Evolutionary conservation across 2,329 filamentous ascomycete genomes (phyloP), one percentile per base, ranked within the genome.

Genomic region (Cytospora chrysosperma): DNA sequence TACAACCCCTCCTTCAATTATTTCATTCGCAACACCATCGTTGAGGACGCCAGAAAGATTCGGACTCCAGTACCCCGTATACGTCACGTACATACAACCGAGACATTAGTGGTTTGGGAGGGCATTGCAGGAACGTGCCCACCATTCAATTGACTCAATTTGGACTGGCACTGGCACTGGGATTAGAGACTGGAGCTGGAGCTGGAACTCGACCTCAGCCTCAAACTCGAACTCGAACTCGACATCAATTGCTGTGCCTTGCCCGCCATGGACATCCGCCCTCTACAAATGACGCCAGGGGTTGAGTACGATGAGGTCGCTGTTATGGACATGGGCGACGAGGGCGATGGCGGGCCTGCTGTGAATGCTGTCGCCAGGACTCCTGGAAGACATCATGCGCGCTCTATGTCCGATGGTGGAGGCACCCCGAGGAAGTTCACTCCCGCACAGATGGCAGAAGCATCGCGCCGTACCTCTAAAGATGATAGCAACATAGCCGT

Each of bases 361-460:
- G 50, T 28, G n/a, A 51, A 49, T 30, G 17, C 24, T n/a, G 55
- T 63, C 34, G 67, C 67, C 17, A 69, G 73, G 62, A 79, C 81
- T 64, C 80, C 81, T 47, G 70, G 76, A 62, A 89, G 51, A n/a
- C 51, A 61, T 26, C 59, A 86, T 74, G 79, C 83, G 47, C 80
- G 88, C 67, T 90, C 88, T 56, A 75, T 90, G 65, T 90, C 88
- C 5, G 88, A 91, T 72, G 84, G 85, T 54, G 81, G 80, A 66
- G 77, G 78, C 66, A 84, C 86, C 10, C 85, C 82, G 66, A 79
- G 79, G 27, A 79, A 82, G 67, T 75, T 87, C 21, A 86, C 84
- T 6, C 81, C 86, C 4, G 86, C 87, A 43, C 84, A 87, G 50
- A 77, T 78, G 67, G 74, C 85, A 60, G 80, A 83, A 60, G 79